Conservation (phyloP, 2,329 filamentous ascomycete genomes). For the Neoascochyta sp. region DNA sequence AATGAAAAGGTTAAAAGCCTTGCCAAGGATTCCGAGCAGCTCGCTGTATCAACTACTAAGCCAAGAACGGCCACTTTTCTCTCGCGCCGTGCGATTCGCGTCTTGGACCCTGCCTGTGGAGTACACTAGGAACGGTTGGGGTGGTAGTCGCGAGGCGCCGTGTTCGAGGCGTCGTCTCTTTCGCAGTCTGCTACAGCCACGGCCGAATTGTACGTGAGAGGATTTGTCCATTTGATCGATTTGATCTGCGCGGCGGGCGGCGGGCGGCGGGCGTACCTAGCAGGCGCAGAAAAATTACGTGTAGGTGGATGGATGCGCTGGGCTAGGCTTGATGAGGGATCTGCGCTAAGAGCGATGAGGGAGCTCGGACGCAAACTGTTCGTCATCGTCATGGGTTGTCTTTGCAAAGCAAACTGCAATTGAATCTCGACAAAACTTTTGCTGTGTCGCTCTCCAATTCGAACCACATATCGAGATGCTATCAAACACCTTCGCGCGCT, state of each 20-base stretch:
- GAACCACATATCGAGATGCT: constrained; percentile 13
- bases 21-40: constrained; percentile 7
- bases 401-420: neutral
- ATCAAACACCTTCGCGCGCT: constrained; percentile 15
- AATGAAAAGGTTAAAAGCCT: constrained; percentile 9
- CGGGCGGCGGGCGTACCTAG: too few relatives aligned
- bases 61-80: constrained; percentile 15
- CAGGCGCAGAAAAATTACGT: too few relatives aligned
- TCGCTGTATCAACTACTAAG: constrained; percentile 13
- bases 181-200: constrained; percentile 1
- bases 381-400: constrained; percentile 14
- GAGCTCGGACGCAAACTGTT: constrained; percentile 14
- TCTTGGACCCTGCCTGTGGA: constrained; percentile 1
- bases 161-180: constrained; percentile 2
- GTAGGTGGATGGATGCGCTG: constrained; percentile 2
- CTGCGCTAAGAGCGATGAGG: constrained; percentile 7
- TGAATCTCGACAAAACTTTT: constrained; percentile 5
- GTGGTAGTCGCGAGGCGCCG: too few relatives aligned
- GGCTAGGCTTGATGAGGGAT: constrained; percentile 3
- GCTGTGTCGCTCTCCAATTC: neutral
- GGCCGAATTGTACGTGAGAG: too few relatives aligned
- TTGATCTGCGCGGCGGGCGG: too few relatives aligned
- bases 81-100: constrained; percentile 11
- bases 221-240: constrained; percentile 2
- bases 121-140: constrained; percentile 6